Evolutionary conservation across 2,329 filamentous ascomycete genomes (phyloP).

Genomic region (Aureobasidium leucospermi): DNA sequence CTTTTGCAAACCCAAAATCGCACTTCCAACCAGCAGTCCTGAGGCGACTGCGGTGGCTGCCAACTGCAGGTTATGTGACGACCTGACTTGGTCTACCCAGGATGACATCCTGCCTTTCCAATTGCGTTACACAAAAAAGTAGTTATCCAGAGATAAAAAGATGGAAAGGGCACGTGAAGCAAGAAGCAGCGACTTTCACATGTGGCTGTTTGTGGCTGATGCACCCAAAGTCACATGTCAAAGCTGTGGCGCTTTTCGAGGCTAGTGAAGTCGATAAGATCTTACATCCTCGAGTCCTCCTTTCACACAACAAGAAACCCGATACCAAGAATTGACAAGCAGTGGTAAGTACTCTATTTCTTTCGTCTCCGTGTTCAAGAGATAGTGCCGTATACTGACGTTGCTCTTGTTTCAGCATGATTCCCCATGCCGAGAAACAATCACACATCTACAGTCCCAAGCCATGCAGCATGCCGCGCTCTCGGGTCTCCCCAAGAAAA

Average conservation of each 20-base stretch:
- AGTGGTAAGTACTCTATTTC: neutral
- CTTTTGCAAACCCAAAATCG: constrained; percentile 52
- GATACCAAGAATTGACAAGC: neutral
- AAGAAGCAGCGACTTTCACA: neutral
- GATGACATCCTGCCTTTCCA: constrained; percentile 34
- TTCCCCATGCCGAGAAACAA: constrained; percentile 15
- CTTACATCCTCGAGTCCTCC: neutral
- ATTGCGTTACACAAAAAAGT: neutral
- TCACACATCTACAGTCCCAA: constrained; percentile 9
- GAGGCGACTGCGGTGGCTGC: constrained; percentile 60
- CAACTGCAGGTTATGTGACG: constrained; percentile 52
- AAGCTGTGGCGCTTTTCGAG: neutral
- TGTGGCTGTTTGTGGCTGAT: constrained; percentile 15
- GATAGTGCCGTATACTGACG: neutral
- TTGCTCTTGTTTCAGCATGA: neutral
- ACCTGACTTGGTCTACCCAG: constrained; percentile 38
- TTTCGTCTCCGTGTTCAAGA: too few species aligned
- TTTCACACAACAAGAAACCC: neutral
- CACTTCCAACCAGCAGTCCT: constrained; percentile 41
- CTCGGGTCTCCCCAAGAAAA: neutral
- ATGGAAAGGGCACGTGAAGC: constrained; percentile 4
- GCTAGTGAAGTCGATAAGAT: neutral
- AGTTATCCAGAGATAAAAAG: neutral
- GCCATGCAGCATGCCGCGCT: constrained; percentile 5
- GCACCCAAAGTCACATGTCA: neutral